A percentile compares a stretch with the other conserved stretches of the same genome.
Evolutionary conservation across 108 stramenopile genomes (phyloP).

Genomic region (Epithemia pelagica): DNA sequence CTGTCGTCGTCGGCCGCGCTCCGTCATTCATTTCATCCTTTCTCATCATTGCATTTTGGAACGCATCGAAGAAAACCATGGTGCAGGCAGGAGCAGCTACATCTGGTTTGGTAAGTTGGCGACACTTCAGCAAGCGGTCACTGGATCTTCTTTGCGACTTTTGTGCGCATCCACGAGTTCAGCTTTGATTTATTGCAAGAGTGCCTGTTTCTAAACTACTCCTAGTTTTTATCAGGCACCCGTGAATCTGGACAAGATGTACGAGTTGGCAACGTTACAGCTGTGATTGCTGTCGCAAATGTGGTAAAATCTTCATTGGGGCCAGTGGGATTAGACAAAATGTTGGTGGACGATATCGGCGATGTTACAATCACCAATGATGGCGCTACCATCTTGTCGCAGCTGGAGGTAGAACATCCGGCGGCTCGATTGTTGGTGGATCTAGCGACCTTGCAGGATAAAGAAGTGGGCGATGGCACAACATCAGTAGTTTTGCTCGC

Average conservation of each 20-base stretch:
- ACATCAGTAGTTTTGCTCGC: constrained; percentile 97
- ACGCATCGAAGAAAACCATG: neutral
- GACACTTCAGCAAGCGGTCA: no score
- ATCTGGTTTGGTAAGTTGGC: neutral
- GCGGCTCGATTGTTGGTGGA: constrained; percentile 99
- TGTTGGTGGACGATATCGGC: constrained; percentile 98
- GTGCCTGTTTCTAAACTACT: no score
- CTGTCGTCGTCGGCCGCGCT: no score
- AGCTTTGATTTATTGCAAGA: no score
- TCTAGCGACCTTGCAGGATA: constrained; percentile 96
- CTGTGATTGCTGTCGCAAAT: constrained; percentile 98
- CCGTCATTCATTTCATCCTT: no score
- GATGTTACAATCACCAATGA: constrained; percentile 99
- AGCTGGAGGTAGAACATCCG: constrained; percentile 98
- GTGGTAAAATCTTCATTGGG: constrained; percentile 98
- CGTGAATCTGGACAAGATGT: constrained; percentile 92
- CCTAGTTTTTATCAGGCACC: constrained; percentile 83
- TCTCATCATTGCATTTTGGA: no score
- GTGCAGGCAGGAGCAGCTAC: neutral
- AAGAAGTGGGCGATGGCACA: constrained; percentile 99
- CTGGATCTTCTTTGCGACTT: no score
- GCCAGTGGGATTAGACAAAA: constrained; percentile 99
- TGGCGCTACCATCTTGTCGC: constrained; percentile 97
- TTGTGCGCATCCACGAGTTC: no score
- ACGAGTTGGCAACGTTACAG: constrained; percentile 92